Evolutionary conservation across 305 asterid species (phyloP).

Genomic region (Withania somnifera): DNA sequence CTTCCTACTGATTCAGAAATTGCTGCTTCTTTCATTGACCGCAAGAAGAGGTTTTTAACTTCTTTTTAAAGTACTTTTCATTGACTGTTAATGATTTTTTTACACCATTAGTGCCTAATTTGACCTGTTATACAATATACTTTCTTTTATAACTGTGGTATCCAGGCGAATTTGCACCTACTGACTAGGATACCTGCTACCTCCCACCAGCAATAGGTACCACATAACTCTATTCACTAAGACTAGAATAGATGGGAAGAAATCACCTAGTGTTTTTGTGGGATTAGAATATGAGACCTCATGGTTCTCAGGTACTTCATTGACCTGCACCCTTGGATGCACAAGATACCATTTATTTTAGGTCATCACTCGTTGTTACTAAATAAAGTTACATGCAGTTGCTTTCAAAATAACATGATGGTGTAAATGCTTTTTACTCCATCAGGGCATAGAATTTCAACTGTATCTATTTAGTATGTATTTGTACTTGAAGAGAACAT

Average conservation of each 20-base stretch:
- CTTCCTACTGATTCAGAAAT: constrained; percentile 53
- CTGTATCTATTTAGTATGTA: neutral
- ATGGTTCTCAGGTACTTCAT: too few relatives aligned
- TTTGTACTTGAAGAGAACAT: neutral
- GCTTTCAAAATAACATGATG: neutral
- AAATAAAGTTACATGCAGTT: neutral
- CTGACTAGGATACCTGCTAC: too few relatives aligned
- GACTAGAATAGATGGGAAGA: too few relatives aligned
- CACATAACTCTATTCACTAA: too few relatives aligned
- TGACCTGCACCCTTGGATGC: too few relatives aligned
- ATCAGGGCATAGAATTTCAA: neutral
- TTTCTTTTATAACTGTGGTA: too few relatives aligned
- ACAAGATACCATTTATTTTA: neutral
- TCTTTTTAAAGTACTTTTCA: neutral
- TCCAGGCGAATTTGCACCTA: too few relatives aligned
- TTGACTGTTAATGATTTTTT: neutral
- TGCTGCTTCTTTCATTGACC: constrained; percentile 60
- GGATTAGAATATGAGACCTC: too few relatives aligned
- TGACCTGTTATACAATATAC: neutral
- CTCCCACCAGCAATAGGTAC: too few relatives aligned
- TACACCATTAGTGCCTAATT: too few relatives aligned
- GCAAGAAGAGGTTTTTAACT: constrained; percentile 45
- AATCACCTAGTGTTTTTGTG: too few relatives aligned
- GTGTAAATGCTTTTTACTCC: too few relatives aligned
- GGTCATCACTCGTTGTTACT: neutral